Conservation (phyloP, 176 grass and related monocot genomes). For the Musa schizocarpa region DNA sequence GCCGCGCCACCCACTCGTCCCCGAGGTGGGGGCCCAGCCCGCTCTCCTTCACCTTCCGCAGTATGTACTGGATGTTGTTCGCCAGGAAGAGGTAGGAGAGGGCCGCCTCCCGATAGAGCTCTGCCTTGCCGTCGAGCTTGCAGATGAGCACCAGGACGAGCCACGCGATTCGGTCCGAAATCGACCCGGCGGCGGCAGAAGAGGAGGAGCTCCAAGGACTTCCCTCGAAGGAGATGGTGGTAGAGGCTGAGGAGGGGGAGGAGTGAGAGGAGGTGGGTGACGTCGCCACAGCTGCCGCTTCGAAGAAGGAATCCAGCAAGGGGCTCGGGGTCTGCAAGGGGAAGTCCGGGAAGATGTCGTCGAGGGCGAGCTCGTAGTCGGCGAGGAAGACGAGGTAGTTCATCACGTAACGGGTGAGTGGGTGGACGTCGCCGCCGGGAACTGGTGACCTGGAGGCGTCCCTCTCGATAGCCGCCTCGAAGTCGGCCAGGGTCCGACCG, state of each 20-base stretch:
- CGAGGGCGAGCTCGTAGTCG: conserved; percentile 40
- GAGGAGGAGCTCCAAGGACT: not conserved
- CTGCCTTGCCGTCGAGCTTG: conserved; percentile 65
- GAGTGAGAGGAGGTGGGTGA: not conserved
- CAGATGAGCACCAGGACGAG: conserved; percentile 40
- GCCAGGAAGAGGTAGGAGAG: conserved; percentile 60
- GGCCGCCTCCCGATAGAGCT: conserved; percentile 30
- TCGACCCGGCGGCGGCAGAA: not conserved
- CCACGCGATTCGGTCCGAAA: conserved; percentile 24
- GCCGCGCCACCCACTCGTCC: conserved; percentile 11
- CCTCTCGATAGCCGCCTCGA: conserved; percentile 53
- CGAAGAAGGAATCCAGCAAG: conserved; percentile 5
- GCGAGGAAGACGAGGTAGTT: conserved; percentile 70
- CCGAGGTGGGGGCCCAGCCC: conserved; percentile 1
- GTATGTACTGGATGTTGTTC: conserved; percentile 64
- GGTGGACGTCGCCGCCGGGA: conserved; percentile 49
- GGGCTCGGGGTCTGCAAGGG: conserved; percentile 1
- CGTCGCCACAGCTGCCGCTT: not conserved
- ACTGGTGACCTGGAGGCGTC: conserved; percentile 25
- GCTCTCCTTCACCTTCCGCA: conserved; percentile 39
- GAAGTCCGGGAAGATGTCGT: conserved; percentile 25
- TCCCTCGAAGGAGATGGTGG: conserved; percentile 7
- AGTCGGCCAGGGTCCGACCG: conserved; percentile 10
- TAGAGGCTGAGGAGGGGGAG: not conserved
- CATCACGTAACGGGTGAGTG: conserved; percentile 71